phyloP scores from a whole-genome alignment of 169 alveolate species.

The Plasmodium billcollinsi region DNA sequence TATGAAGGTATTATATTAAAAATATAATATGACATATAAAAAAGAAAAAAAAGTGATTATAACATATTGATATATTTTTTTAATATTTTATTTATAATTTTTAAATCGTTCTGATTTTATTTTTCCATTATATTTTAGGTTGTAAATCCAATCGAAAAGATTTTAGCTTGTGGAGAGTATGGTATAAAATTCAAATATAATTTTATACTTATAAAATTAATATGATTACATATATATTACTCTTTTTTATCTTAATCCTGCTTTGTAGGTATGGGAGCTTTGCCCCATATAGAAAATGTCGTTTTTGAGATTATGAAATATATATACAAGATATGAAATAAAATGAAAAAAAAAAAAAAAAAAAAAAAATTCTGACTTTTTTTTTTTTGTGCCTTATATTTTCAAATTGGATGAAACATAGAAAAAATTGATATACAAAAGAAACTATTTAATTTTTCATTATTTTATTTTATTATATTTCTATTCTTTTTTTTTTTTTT shows the following conservation, averaged over 20 bases:
- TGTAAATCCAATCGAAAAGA: slow-evolving; percentile 83
- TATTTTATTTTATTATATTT: no score
- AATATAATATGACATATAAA: not conserved
- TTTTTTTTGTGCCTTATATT: no score
- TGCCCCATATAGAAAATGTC: slow-evolving; percentile 20
- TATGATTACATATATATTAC: not conserved
- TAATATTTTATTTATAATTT: not conserved
- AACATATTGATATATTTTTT: not conserved
- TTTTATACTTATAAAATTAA: not conserved
- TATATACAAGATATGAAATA: not conserved
- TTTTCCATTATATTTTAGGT: slow-evolving; percentile 22
- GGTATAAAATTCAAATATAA: slow-evolving; percentile 76
- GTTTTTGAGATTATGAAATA: slow-evolving; percentile 1
- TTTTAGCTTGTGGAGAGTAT: slow-evolving; percentile 89
- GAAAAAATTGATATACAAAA: no score
- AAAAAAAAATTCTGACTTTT: not conserved
- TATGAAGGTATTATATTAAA: slow-evolving; percentile 41
- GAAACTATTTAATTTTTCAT: no score
- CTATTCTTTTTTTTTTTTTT: no score
- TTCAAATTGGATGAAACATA: no score
- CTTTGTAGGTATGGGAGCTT: slow-evolving; percentile 38
- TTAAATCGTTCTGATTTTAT: not conserved
- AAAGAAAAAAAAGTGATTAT: not conserved
- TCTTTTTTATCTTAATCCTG: not conserved
- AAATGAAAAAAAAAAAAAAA: slow-evolving; percentile 9